phyloP scores from a whole-genome alignment of 768 basidiomycete genomes.

The Termitomyces sp. region DNA sequence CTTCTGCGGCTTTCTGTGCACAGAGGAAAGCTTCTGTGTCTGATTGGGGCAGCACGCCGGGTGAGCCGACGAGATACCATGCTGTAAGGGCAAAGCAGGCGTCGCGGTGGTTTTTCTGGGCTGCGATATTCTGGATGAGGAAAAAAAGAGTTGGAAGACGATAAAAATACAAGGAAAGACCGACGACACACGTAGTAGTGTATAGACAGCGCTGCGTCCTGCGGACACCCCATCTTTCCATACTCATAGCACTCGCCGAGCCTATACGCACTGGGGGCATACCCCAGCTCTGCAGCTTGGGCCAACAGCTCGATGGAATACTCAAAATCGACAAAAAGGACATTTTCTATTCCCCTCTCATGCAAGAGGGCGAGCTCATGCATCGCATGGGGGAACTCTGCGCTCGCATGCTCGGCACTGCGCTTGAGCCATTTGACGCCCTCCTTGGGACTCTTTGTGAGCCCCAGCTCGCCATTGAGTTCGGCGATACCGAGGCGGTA shows the following conservation, averaged over 20 bases:
- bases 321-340: constrained; percentile 93
- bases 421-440: constrained; percentile 99
- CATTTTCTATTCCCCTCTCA: constrained; percentile 97
- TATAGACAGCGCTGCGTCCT: constrained; percentile 94
- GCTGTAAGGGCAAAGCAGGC: constrained; percentile 98
- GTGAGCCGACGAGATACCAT: constrained; percentile 98
- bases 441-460: constrained; percentile 85
- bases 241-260: constrained; percentile 99
- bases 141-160: constrained; percentile 9
- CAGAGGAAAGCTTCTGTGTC: constrained; percentile 98
- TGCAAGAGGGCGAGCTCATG: constrained; percentile 93
- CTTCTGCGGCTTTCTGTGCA: constrained; percentile 94
- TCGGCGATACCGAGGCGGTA: constrained; percentile 95
- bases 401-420: constrained; percentile 89
- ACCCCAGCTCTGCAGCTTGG: constrained; percentile 92
- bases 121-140: constrained; percentile 91
- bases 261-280: constrained; percentile 93
- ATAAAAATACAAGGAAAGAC: constrained; percentile 2
- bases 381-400: constrained; percentile 93
- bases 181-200: constrained; percentile 98
- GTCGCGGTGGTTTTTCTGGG: constrained; percentile 94
- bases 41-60: constrained; percentile 94
- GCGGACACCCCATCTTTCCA: constrained; percentile 97
- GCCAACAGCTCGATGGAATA: constrained; percentile 93
- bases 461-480: constrained; percentile 89